A percentile compares a stretch with the other conserved stretches of the same genome.
phyloP scores from a whole-genome alignment of 352 stramenopile species.

The Globisporangium cederbergense region DNA sequence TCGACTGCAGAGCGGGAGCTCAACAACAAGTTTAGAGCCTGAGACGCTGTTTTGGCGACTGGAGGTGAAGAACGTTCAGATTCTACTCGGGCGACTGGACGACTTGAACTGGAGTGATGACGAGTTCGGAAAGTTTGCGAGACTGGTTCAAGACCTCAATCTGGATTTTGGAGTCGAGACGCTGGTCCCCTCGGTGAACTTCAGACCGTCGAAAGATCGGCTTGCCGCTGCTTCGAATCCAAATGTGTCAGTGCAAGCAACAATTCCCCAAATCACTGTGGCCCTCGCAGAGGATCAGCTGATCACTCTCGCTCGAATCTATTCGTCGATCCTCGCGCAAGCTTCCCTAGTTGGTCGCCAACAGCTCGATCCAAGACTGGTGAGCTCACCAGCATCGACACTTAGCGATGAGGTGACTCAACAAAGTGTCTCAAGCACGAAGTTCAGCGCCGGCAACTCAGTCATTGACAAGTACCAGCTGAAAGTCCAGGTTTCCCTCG shows the following conservation, averaged over 20 bases:
- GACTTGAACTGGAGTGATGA: slow-evolving; percentile 38
- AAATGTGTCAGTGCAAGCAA: slow-evolving; percentile 15
- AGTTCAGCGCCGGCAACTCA: not conserved
- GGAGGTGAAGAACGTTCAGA: slow-evolving; percentile 56
- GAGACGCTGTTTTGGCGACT: slow-evolving; percentile 55
- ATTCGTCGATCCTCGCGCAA: slow-evolving; percentile 21
- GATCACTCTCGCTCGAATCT: slow-evolving; percentile 17
- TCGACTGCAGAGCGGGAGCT: slow-evolving; percentile 9
- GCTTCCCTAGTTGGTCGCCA: slow-evolving; percentile 1
- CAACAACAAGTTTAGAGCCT: slow-evolving; percentile 1
- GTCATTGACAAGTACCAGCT: slow-evolving; percentile 41
- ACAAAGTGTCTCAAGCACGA: not conserved
- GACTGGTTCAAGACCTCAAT: slow-evolving; percentile 62
- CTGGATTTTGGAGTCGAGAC: slow-evolving; percentile 55
- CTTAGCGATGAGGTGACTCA: not conserved
- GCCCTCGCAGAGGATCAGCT: slow-evolving; percentile 17
- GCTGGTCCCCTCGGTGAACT: slow-evolving; percentile 13
- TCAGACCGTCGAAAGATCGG: slow-evolving; percentile 9
- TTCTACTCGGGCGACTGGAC: slow-evolving; percentile 45
- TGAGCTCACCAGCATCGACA: not conserved
- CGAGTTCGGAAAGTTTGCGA: slow-evolving; percentile 32
- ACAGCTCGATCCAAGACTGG: not conserved
- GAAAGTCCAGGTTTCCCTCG: slow-evolving; percentile 47
- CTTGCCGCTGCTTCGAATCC: slow-evolving; percentile 2
- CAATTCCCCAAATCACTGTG: slow-evolving; percentile 21